These are phyloP conservation scores for Hyaloperonospora arabidopsidis DNA, from an alignment of 352 stramenopile genomes.

Conservation along the genomic window DNA sequence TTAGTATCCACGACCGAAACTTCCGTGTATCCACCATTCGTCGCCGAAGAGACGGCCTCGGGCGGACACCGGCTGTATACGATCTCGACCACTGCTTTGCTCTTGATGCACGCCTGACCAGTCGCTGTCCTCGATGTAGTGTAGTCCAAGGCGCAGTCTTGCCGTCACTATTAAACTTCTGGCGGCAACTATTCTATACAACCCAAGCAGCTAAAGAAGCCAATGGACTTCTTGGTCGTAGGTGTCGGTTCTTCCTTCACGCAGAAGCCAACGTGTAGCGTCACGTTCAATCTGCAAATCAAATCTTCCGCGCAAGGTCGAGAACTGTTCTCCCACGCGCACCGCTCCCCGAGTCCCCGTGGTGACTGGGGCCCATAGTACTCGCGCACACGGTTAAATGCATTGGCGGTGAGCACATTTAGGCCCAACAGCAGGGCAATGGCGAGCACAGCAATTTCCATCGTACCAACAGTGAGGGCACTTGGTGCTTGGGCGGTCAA, in stretches of 20 bases:
- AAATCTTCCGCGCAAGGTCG: too few relatives aligned
- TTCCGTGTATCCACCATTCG: too few relatives aligned
- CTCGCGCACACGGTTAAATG: constrained; percentile 17
- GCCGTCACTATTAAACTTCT: constrained; percentile 5
- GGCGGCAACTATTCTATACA: not conserved
- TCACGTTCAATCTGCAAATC: too few relatives aligned
- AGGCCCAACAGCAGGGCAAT: constrained; percentile 9
- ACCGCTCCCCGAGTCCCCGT: too few relatives aligned
- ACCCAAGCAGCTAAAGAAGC: not conserved
- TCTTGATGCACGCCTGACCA: constrained; percentile 29
- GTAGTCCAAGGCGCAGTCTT: constrained; percentile 20
- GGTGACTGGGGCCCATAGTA: constrained; percentile 16
- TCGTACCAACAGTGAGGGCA: not conserved
- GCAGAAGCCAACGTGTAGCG: too few relatives aligned
- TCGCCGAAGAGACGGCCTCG: too few relatives aligned
- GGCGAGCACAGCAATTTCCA: constrained; percentile 18
- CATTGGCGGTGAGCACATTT: constrained; percentile 6
- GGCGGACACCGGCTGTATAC: too few relatives aligned
- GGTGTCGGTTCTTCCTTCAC: too few relatives aligned
- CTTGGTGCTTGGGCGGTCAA: constrained; percentile 1
- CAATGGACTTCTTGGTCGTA: not conserved
- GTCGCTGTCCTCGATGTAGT: constrained; percentile 25
- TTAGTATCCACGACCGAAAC: too few relatives aligned
- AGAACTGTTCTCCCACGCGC: constrained; percentile 28
- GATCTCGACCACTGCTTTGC: constrained; percentile 8